Base-by-base conservation (phyloP, 257 asterid species). In the Schizonepeta tenuifolia region DNA sequence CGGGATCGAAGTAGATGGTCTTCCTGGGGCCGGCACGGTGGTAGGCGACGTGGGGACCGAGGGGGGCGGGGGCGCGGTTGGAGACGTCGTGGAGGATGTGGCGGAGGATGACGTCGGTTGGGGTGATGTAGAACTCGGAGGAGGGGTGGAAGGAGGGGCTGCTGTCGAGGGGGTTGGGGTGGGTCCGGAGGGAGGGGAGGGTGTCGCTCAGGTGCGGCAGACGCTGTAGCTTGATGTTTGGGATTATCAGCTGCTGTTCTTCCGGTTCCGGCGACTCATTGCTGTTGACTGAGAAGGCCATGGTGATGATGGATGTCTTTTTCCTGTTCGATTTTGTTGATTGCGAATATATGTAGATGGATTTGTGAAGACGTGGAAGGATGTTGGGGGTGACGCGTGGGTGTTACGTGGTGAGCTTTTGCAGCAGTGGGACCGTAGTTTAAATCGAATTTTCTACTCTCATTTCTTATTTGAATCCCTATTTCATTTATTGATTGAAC, bases 1-100 rank as follows among this genome's bases (percentile, higher is more conserved):
- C 26, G 10, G 93, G 89, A 0, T 77, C 77, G 75, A 88, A 89
- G 62, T 62, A 79, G 8, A 91, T 67, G 35, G 13, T 64, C 85
- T 77, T 79, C n/a, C 96, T 85, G 1, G 96, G 96, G 6, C 97
- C 97, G 54, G 96, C 97, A 54, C 97, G 78, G 66, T 60, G 87
- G 80, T 88, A 92, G 2, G 91, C 95, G 26, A 43, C 73, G 51
- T 50, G 61, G 15, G 82, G 67, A 15, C 33, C 68, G 15, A 58
- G 80, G 2, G 61, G 80, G 2, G 55, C 31, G 9, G 78, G 83
- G 71, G 88, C 78, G 59, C 9, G 20, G 7, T 5, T 11, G 50
- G n/a, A 79, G 36, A 31, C 73, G 68, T 87, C 94, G 63, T 78
- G 84, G 83, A 83, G 79, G 82, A 81, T 83, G 70, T 87, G 77